These are phyloP conservation scores for Lactarius deliciosus DNA, from an alignment of 768 basidiomycete species.

Conservation along the genomic window DNA sequence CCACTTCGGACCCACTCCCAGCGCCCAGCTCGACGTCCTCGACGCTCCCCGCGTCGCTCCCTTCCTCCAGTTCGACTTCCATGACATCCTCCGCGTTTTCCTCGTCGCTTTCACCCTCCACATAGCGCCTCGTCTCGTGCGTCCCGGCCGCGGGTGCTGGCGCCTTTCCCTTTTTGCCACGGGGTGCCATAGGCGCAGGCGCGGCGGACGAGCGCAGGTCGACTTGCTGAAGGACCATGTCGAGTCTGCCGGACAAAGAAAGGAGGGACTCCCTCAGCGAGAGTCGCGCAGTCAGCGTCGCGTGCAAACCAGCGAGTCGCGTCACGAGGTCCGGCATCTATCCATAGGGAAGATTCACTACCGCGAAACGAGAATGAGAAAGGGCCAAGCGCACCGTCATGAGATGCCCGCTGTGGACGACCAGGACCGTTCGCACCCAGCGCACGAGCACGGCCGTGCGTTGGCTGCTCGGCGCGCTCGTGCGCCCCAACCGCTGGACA, in stretches of 20 bases:
- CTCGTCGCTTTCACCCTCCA: constrained; percentile 79
- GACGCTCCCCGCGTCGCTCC: constrained; percentile 69
- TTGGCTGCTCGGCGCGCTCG: constrained; percentile 78
- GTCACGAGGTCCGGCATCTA: constrained; percentile 93
- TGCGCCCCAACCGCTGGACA: constrained; percentile 82
- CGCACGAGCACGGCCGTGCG: constrained; percentile 64
- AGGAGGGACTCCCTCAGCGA: constrained; percentile 82
- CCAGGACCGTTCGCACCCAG: constrained; percentile 82
- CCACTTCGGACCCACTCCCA: constrained; percentile 54
- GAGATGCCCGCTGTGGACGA: constrained; percentile 85
- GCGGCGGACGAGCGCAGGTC: constrained; percentile 79
- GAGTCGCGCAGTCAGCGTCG: constrained; percentile 75
- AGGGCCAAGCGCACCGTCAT: constrained; percentile 72
- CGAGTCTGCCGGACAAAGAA: constrained; percentile 83
- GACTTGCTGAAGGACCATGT: constrained; percentile 92
- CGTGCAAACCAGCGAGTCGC: constrained; percentile 80
- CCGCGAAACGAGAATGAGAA: constrained; percentile 8
- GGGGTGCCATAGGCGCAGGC: constrained; percentile 53
- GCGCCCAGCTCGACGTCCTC: constrained; percentile 78
- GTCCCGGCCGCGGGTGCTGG: constrained; percentile 39
- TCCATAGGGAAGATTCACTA: neutral
- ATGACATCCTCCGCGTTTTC: constrained; percentile 51
- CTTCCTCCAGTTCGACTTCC: constrained; percentile 56
- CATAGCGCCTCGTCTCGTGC: constrained; percentile 46
- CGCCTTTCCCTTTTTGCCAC: constrained; percentile 37